Evolutionary conservation across 768 basidiomycete species (phyloP).

Genomic region (Tricholoma sp.): DNA sequence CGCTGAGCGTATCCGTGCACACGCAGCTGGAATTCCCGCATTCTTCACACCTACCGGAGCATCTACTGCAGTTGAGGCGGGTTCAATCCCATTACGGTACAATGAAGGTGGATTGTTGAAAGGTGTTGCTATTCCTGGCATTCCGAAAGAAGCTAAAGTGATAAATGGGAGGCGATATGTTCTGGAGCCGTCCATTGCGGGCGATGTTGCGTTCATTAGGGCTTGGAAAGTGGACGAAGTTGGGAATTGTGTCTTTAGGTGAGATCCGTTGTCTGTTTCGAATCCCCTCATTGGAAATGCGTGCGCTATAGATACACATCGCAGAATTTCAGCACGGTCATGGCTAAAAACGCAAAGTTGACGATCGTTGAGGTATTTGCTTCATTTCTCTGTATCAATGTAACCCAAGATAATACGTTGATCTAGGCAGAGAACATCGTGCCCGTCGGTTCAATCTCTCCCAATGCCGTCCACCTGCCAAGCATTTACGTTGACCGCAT

Average conservation of each 20-base stretch:
- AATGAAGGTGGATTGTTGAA: slow-evolving; percentile 67
- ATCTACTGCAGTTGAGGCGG: slow-evolving; percentile 75
- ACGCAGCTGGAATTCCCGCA: slow-evolving; percentile 89
- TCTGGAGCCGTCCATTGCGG: slow-evolving; percentile 73
- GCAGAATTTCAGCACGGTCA: slow-evolving; percentile 81
- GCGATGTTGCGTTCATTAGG: slow-evolving; percentile 79
- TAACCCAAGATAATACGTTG: neutral
- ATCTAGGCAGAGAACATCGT: slow-evolving; percentile 84
- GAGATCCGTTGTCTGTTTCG: slow-evolving; percentile 9
- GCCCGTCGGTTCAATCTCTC: slow-evolving; percentile 73
- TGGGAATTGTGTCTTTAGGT: slow-evolving; percentile 91
- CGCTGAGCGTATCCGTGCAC: slow-evolving; percentile 81
- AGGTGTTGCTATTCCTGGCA: slow-evolving; percentile 67
- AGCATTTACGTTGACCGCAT: slow-evolving; percentile 89
- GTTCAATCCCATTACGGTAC: slow-evolving; percentile 74
- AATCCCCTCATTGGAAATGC: neutral
- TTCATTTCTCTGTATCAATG: neutral
- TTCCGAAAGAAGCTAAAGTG: slow-evolving; percentile 70
- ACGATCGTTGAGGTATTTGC: slow-evolving; percentile 78
- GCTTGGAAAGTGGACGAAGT: slow-evolving; percentile 93
- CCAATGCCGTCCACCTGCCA: slow-evolving; percentile 77
- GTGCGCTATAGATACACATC: slow-evolving; percentile 59
- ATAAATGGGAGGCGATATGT: slow-evolving; percentile 79
- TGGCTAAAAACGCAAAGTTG: slow-evolving; percentile 86
- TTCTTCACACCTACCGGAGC: slow-evolving; percentile 92